Conservation (phyloP, 805 yeast genomes). For the Komagataella kurtzmanii region DNA sequence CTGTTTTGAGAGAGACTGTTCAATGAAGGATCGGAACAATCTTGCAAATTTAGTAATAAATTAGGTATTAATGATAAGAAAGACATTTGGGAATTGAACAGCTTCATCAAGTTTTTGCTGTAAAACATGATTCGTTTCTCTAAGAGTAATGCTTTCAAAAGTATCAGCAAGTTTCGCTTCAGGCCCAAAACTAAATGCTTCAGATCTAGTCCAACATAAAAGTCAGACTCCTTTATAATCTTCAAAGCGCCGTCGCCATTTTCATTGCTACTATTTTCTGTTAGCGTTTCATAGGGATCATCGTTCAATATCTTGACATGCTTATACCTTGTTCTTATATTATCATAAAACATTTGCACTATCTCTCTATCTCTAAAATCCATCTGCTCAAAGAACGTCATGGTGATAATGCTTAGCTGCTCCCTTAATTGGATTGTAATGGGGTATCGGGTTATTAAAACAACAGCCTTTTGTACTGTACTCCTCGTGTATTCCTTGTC, state of each 20-base stretch:
- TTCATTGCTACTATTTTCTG: constrained; percentile 5
- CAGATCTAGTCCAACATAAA: constrained; percentile 63
- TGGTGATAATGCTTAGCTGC: constrained; percentile 79
- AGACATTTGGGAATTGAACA: constrained; percentile 77
- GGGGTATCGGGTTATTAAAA: constrained; percentile 77
- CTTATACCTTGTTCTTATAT: constrained; percentile 33
- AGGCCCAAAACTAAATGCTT: constrained; percentile 49
- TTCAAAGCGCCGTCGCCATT: constrained; percentile 10
- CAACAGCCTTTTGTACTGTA: constrained; percentile 83
- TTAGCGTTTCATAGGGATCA: constrained; percentile 13
- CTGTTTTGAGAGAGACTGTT: constrained; percentile 31
- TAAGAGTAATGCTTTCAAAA: constrained; percentile 66
- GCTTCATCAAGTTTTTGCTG: constrained; percentile 64
- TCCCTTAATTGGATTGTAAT: constrained; percentile 82
- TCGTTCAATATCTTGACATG: constrained; percentile 14
- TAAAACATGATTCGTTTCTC: constrained; percentile 67
- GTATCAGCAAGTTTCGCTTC: constrained; percentile 41
- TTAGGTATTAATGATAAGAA: constrained; percentile 77
- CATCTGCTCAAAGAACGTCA: constrained; percentile 71
- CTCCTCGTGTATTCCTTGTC: constrained; percentile 66
- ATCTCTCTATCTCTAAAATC: constrained; percentile 61
- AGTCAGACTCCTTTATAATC: constrained; percentile 35
- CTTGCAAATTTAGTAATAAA: constrained; percentile 55
- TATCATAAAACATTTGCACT: constrained; percentile 57
- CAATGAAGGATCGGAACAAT: constrained; percentile 68